These are phyloP conservation scores for Aspergillus quadricinctus DNA, from an alignment of 2,329 filamentous ascomycete species.

Conservation along the genomic window DNA sequence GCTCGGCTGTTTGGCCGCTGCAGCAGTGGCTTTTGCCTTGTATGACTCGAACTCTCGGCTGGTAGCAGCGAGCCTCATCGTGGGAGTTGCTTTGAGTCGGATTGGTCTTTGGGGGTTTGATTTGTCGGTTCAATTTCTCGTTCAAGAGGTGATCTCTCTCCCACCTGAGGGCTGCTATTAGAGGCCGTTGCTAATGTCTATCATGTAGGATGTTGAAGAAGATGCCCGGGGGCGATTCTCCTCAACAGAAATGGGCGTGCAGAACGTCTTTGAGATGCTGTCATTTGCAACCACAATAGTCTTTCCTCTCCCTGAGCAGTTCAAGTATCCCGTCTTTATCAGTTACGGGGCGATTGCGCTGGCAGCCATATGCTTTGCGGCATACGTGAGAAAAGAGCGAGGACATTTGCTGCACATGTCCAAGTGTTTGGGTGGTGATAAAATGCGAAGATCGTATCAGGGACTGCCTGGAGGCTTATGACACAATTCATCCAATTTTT, in stretches of 20 bases:
- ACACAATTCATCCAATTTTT: neutral
- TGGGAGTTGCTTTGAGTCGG: constrained; percentile 53
- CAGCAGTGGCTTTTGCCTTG: constrained; percentile 42
- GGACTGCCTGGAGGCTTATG: neutral
- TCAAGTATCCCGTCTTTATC: constrained; percentile 59
- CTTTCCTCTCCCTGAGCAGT: constrained; percentile 60
- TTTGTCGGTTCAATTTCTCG: constrained; percentile 55
- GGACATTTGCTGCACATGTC: constrained; percentile 56
- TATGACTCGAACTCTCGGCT: constrained; percentile 23
- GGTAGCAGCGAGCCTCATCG: constrained; percentile 48
- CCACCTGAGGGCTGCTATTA: neutral
- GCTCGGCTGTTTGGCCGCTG: constrained; percentile 50
- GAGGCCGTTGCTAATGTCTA: neutral
- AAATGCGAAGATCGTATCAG: neutral
- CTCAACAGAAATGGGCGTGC: constrained; percentile 61
- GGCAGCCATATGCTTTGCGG: constrained; percentile 44
- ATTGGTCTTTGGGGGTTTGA: constrained; percentile 61
- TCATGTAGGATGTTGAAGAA: constrained; percentile 49
- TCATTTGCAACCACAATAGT: constrained; percentile 63
- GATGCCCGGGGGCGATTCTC: constrained; percentile 65
- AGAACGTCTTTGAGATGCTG: constrained; percentile 66
- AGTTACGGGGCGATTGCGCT: constrained; percentile 42
- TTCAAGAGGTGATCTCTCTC: constrained; percentile 51
- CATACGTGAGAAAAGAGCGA: constrained; percentile 54
- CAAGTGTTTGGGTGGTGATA: constrained; percentile 14